phyloP scores from a whole-genome alignment of 192 early-diverging fungal genomes.

The Irineochytrium annulatum region DNA sequence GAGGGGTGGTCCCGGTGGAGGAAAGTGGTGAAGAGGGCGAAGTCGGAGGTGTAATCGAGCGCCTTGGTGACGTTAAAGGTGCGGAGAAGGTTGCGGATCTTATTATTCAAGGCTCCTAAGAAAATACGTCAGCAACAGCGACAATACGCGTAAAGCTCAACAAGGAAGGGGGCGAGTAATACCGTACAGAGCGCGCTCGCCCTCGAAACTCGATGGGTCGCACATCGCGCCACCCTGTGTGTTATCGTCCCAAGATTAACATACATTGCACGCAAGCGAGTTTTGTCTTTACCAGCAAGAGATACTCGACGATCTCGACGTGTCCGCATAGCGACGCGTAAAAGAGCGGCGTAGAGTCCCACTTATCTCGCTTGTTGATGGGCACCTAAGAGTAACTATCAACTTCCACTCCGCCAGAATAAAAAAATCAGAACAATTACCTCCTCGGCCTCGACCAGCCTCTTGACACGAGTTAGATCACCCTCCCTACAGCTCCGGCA shows the following conservation, averaged over 20 bases:
- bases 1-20: background rate
- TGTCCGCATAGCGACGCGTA: slow-evolving; percentile 44
- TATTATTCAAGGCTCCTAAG: slow-evolving; percentile 34
- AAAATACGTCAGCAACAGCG: background rate
- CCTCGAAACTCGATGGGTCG: slow-evolving; percentile 53
- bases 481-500: slow-evolving; percentile 37
- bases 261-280: too few species aligned
- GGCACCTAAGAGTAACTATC: slow-evolving; percentile 24
- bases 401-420: background rate
- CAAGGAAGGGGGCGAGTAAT: too few species aligned
- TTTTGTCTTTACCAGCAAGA: too few species aligned
- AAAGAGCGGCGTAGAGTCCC: slow-evolving; percentile 46
- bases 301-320: slow-evolving; percentile 35
- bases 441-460: slow-evolving; percentile 20
- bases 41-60: slow-evolving; percentile 33
- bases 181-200: slow-evolving; percentile 36
- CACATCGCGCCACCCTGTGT: slow-evolving; percentile 48
- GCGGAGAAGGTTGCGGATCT: slow-evolving; percentile 39
- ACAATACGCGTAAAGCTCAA: slow-evolving; percentile 15
- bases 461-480: slow-evolving; percentile 26
- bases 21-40: slow-evolving; percentile 28
- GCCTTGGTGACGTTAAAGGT: slow-evolving; percentile 46
- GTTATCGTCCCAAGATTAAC: too few species aligned
- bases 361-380: slow-evolving; percentile 44
- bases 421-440: slow-evolving; percentile 17